Evolutionary conservation across 768 basidiomycete genomes (phyloP), one percentile per base, ranked within the genome.

Genomic region (Brasilioporus rufonigricans): DNA sequence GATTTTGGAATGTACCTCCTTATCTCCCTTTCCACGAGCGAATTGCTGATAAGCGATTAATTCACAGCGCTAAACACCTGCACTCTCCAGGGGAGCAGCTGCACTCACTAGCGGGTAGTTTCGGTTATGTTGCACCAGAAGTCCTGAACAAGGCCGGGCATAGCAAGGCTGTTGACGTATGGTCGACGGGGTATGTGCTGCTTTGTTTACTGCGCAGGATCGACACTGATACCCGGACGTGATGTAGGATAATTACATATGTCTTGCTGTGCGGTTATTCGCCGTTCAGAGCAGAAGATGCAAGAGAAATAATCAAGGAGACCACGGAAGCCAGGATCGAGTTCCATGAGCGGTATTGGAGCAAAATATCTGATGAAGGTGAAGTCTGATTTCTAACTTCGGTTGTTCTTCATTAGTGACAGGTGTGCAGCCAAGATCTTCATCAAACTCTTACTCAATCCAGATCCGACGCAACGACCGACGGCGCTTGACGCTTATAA

Each of bases 261-360:
- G 92, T 97, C 50, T 78, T 98, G 14, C 80, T 97, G 1, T 96
- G 96, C 64, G 96, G 96, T 2, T 98, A 98, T 73, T 86, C 90
- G 2, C 97, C 97, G 0, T 98, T 98, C 78, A 82, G 93, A 40
- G 86, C 89, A 0, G 89, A 92, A 24, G 88, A 94, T 63, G 73
- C 82, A 48, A 80, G 82, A 54, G 82, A 85, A 45, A 80, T 98
- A 35, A 77, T 89, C 48, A 80, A 82, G 29, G 93, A 98, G 70
- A 96, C 92, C n/a, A 87, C 84, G 0, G 82, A 81, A 35, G 94
- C 87, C 0, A 86, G 84, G 62, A 80, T 98, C 44, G 87, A 89
- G 60, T 98, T 99, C 68, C 96, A 98, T 60, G 91, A 94, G 27
- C 80, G 85, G 32, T 99, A 94, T 58, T 99, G 97, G 97, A 82